Percentiles rank a stretch among this genome's conserved stretches.
Evolutionary conservation across 805 yeast species (phyloP).

Genomic region (Monosporozyma servazzii): DNA sequence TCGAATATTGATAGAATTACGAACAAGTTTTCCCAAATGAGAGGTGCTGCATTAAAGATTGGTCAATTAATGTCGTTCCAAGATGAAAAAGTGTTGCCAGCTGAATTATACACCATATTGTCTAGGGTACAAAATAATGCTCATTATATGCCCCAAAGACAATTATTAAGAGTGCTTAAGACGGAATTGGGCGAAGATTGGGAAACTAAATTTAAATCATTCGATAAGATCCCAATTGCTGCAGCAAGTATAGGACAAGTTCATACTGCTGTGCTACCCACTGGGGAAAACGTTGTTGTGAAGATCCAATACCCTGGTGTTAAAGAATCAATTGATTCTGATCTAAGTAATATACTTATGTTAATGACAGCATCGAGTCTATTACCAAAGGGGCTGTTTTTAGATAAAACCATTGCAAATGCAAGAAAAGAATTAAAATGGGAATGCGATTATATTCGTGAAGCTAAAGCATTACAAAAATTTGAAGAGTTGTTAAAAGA

Average conservation of each 20-base stretch:
- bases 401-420: constrained; percentile 85
- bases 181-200: constrained; percentile 69
- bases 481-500: constrained; percentile 54
- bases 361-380: constrained; percentile 77
- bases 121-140: constrained; percentile 88
- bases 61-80: constrained; percentile 98
- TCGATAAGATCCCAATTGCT: constrained; percentile 86
- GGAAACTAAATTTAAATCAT: constrained; percentile 61
- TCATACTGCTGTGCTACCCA: constrained; percentile 66
- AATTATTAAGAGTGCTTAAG: constrained; percentile 65
- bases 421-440: constrained; percentile 90
- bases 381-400: constrained; percentile 82
- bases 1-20: constrained; percentile 83
- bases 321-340: constrained; percentile 86
- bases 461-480: constrained; percentile 64
- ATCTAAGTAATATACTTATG: constrained; percentile 74
- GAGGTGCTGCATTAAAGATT: constrained; percentile 96
- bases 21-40: constrained; percentile 80
- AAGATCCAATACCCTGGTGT: constrained; percentile 98
- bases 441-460: constrained; percentile 95
- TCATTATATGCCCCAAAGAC: constrained; percentile 92
- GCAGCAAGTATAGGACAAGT: constrained; percentile 98
- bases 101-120: constrained; percentile 72
- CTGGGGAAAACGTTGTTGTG: constrained; percentile 72
- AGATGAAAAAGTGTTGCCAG: constrained; percentile 76